A percentile compares a stretch with the other conserved stretches of the same genome.
phyloP scores from a whole-genome alignment of 2,329 filamentous ascomycete species.

The Botrytis porri region DNA sequence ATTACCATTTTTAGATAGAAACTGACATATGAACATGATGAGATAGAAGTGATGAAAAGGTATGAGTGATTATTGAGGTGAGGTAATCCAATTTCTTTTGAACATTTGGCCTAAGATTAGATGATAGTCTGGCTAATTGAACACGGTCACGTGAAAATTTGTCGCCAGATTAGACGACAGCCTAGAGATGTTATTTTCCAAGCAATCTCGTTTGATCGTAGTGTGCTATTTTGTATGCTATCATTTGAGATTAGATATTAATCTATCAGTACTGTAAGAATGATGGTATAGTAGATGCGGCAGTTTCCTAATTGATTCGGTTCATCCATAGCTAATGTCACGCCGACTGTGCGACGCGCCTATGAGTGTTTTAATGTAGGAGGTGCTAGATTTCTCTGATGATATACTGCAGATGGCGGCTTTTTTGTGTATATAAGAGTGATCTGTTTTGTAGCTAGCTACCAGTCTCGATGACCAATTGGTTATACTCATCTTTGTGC shows the following conservation, averaged over 20 bases:
- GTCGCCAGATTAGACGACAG: background rate
- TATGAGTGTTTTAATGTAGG: background rate
- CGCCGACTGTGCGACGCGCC: background rate
- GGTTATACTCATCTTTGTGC: background rate
- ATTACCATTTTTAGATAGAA: fast-evolving
- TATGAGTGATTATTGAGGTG: background rate
- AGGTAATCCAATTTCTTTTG: background rate
- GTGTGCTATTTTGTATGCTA: background rate
- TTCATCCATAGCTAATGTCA: background rate
- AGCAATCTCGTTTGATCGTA: background rate
- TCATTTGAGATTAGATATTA: background rate
- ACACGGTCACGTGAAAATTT: background rate
- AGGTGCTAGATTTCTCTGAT: no score
- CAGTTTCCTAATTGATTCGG: background rate
- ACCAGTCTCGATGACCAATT: background rate
- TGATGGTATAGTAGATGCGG: background rate
- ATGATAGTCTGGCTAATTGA: background rate
- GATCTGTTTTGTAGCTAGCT: background rate
- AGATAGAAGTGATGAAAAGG: background rate
- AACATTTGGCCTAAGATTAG: background rate
- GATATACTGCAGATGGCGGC: no score
- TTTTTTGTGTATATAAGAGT: background rate
- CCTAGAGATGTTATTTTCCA: background rate
- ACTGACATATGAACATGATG: fast-evolving
- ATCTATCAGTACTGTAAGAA: background rate